phyloP scores from a whole-genome alignment of 352 stramenopile genomes.

The Globisporangium cystogenes region DNA sequence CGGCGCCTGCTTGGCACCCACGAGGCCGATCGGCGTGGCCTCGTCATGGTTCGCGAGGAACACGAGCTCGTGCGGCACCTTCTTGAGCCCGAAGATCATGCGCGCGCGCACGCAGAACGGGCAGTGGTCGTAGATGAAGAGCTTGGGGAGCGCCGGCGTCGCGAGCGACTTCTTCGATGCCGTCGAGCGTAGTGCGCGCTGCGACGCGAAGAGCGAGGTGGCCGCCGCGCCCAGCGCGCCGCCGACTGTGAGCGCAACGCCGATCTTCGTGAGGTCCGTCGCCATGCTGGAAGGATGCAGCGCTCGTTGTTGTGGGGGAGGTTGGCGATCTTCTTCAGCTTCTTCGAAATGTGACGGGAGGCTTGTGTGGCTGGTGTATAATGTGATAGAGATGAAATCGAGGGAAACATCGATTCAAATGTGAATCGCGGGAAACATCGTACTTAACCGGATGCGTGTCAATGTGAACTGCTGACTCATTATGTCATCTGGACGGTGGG shows the following conservation, averaged over 20 bases:
- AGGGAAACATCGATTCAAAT: too few species aligned
- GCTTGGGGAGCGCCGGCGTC: conserved; percentile 16
- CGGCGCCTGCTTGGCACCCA: conserved; percentile 30
- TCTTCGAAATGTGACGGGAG: too few species aligned
- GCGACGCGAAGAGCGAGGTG: conserved; percentile 21
- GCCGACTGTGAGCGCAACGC: conserved; percentile 34
- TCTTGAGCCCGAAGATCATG: conserved; percentile 46
- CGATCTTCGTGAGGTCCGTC: conserved; percentile 38
- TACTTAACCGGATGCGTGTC: too few species aligned
- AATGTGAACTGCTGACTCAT: too few species aligned
- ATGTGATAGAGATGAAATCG: too few species aligned
- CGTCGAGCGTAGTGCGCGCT: conserved; percentile 12
- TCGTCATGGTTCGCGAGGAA: conserved; percentile 45
- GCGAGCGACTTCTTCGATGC: neutral
- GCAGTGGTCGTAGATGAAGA: conserved; percentile 48
- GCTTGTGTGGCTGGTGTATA: too few species aligned
- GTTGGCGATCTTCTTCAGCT: too few species aligned
- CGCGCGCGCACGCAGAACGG: conserved; percentile 37
- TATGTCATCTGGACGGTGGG: too few species aligned
- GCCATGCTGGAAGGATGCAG: conserved; percentile 20
- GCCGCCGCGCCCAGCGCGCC: conserved; percentile 35
- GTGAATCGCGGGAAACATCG: too few species aligned
- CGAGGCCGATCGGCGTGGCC: conserved; percentile 27
- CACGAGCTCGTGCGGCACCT: conserved; percentile 24
- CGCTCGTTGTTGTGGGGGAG: too few species aligned